Base-by-base conservation (phyloP, 1,139 yeast species). In the Tardiomyces blankii region DNA sequence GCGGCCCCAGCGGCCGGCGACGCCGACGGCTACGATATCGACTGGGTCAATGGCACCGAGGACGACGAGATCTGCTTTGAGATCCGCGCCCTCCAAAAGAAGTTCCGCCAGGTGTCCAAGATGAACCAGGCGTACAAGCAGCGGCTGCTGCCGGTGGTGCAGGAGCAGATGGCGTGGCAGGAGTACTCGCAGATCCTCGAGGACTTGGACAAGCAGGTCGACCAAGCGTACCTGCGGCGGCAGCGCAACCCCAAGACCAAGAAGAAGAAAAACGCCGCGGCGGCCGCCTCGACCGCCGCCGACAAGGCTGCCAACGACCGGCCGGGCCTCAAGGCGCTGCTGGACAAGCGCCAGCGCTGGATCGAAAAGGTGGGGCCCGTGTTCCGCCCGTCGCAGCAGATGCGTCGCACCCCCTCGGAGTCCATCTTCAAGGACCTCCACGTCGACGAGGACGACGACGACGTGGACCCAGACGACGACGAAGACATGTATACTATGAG, bases 11-110 rank as follows among this genome's bases (percentile, higher is more conserved):
- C 21, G 25, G 16, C 43, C 13, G 19, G 14, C 14, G 43, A 40
- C 38, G 45, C 46, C 38, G 59, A 53, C 39, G 57, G 52, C 18
- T 47, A 51, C 14, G 85, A 81, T 49, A 74, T 75, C 43, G 87
- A 82, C 62, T 89, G 96, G 96, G 68, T 82, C 21, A 73, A 75
- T 46, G 81, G 83, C 42, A 74, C 83, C 51, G 96, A 93, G 61
- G 99, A 93, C 63, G 98, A 93, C 64, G 98, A 93, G 63, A 79
- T 93, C 7, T 82, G 95, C 52, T 80, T 83, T 0, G 97, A 91
- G 58, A 69, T 91, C 51, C 72, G 98, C 50, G 63, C 66, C 21
- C 67, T 89, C 45, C 97, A 93, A 60, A 68, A 69, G 42, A 80
- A 84, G 49, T 68, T 93, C 48, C 76, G 74, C 50, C 75, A 72